Evolutionary conservation across 805 yeast species (phyloP).

Genomic region (Candida argentea): DNA sequence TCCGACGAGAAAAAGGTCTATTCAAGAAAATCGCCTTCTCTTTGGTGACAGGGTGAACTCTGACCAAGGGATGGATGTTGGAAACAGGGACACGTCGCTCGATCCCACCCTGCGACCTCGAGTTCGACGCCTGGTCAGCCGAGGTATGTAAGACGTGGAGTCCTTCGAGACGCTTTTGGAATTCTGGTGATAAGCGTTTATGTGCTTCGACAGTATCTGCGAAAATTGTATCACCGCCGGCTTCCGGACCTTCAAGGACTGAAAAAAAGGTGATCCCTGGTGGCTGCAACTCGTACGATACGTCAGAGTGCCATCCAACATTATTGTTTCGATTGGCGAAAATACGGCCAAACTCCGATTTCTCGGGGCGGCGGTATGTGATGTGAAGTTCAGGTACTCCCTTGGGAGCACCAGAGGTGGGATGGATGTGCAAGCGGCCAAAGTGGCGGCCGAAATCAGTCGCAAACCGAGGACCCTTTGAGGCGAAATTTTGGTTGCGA

Average conservation of each 20-base stretch:
- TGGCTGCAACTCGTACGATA: conserved; percentile 26
- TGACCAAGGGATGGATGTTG: conserved; percentile 24
- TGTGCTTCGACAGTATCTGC: conserved; percentile 29
- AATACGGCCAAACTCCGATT: conserved; percentile 17
- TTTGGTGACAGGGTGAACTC: conserved; percentile 26
- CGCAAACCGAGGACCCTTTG: conserved; percentile 36
- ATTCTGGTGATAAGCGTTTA: conserved; percentile 25
- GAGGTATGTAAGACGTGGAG: conserved; percentile 27
- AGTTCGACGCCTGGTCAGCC: conserved; percentile 19
- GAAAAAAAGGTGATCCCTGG: conserved; percentile 25
- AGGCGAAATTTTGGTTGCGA: conserved; percentile 55
- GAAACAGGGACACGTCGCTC: conserved; percentile 23
- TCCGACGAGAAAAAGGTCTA: conserved; percentile 23
- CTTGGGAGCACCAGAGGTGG: conserved; percentile 62
- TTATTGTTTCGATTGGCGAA: conserved; percentile 19
- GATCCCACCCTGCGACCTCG: conserved; percentile 21
- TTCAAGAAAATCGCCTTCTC: conserved; percentile 22
- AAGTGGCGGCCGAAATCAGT: conserved; percentile 51
- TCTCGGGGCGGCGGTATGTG: conserved; percentile 22
- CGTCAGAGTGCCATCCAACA: conserved; percentile 29
- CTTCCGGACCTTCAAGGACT: conserved; percentile 25
- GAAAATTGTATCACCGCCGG: conserved; percentile 30
- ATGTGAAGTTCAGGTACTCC: conserved; percentile 25
- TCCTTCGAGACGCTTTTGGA: conserved; percentile 21
- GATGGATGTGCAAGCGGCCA: conserved; percentile 66